Evolutionary conservation across 78 protist genomes (phyloP).

Genomic region (Emiliania huxleyi): DNA sequence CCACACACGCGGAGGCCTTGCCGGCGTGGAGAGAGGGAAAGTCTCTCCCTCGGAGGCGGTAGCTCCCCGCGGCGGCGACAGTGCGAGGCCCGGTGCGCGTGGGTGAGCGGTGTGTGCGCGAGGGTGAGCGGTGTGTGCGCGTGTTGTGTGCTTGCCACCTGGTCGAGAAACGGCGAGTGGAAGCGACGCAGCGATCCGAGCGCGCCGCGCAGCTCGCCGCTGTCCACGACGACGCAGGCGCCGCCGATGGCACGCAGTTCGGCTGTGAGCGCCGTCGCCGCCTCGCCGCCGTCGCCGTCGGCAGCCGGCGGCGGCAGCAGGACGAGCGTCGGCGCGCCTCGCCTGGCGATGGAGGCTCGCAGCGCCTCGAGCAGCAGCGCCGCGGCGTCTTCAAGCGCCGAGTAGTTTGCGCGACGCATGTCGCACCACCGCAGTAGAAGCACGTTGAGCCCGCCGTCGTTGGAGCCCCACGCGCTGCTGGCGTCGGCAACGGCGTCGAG

Average conservation of each 20-base stretch:
- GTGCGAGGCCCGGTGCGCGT: too few relatives aligned
- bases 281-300: background rate
- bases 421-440: background rate
- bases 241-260: too few relatives aligned
- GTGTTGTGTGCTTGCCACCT: too few relatives aligned
- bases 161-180: constrained; percentile 13
- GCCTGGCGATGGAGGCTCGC: background rate
- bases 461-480: background rate
- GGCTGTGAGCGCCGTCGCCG: background rate
- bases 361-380: background rate
- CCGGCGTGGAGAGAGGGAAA: too few relatives aligned
- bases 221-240: too few relatives aligned
- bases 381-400: too few relatives aligned
- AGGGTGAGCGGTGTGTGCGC: too few relatives aligned
- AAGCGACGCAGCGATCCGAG: background rate
- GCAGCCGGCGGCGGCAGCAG: background rate
- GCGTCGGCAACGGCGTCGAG: background rate
- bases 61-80: too few relatives aligned
- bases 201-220: background rate
- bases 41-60: too few relatives aligned
- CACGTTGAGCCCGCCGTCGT: background rate
- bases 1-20: too few relatives aligned
- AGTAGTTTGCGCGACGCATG: background rate
- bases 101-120: too few relatives aligned
- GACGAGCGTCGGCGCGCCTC: background rate